Evolutionary conservation across 768 basidiomycete species (phyloP), one percentile per base, ranked within the genome.

Genomic region (Megacollybia marginata): DNA sequence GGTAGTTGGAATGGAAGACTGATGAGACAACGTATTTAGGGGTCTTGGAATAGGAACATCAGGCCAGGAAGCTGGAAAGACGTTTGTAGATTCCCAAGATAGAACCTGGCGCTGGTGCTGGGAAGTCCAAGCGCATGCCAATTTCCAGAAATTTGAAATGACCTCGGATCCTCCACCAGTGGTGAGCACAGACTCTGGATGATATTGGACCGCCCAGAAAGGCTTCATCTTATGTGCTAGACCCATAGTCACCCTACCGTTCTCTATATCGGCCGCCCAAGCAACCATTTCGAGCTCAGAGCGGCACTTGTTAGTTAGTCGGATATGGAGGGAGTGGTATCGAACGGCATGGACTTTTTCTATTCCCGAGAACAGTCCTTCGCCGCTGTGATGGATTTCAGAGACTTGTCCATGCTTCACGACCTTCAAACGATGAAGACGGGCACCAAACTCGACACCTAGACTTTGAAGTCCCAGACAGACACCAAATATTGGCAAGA

Each of bases 201-300:
- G 90, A 61, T 92, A 92, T 59, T 92, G 90, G 19, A 92, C 90
- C 4, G 85, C 88, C 84, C 86, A 92, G 59, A 89, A 88, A 4
- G 90, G 89, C 52, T 72, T 75, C 19, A 56, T 64, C 46, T 54
- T 70, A 61, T 92, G 90, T 54, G 73, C 76, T 28, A 77, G 66
- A 36, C 82, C 88, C 89, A 92, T 92, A 43, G 88, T 71, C 16
- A 89, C 81, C 40, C 57, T 70, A 5, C 83, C 85, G 52, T 87
- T 82, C 48, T 83, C 85, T 20, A 70, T 78, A 55, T 91, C 88
- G 43, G 83, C 69, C 7, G 82, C 68, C 85, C 86, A 90, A 12
- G 85, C 90, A 10, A 90, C 64, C 42, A 79, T 72, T 53, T 87
- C 78, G 2, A 92, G 59, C 3, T 76, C 73, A n/a, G 74, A 71